phyloP scores from a whole-genome alignment of 352 stramenopile genomes.

The Phytophthora macrochlamydospora region DNA sequence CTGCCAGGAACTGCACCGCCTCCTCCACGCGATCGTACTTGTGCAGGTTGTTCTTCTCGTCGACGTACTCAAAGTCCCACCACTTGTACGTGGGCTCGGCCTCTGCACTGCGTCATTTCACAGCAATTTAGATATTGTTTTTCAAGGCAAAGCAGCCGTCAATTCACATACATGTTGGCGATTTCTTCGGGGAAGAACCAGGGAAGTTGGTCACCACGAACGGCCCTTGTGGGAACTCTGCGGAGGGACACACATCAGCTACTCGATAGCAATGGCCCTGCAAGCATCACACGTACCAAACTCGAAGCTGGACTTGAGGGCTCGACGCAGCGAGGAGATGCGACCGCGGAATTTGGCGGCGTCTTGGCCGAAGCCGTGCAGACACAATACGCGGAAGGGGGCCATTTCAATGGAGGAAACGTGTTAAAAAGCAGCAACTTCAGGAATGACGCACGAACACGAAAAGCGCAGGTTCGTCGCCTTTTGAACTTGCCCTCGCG shows the following conservation, averaged over 20 bases:
- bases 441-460: conserved; percentile 14
- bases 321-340: conserved; percentile 71
- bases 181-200: conserved; percentile 48
- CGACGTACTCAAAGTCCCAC: conserved; percentile 67
- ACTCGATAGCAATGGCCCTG: neutral
- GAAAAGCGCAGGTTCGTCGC: neutral
- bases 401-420: conserved; percentile 13
- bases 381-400: conserved; percentile 78
- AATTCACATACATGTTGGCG: conserved; percentile 37
- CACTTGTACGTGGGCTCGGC: conserved; percentile 69
- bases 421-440: conserved; percentile 21
- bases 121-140: too few species aligned
- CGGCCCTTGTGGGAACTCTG: conserved; percentile 72
- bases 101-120: conserved; percentile 14
- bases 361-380: conserved; percentile 85
- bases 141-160: neutral
- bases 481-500: neutral
- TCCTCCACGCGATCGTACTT: conserved; percentile 63
- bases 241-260: conserved; percentile 1
- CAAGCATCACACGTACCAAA: conserved; percentile 55
- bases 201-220: conserved; percentile 67
- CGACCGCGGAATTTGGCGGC: conserved; percentile 67
- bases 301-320: conserved; percentile 80
- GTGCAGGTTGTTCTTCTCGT: conserved; percentile 46
- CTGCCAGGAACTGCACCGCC: conserved; percentile 62